Percentiles rank a stretch among this genome's conserved stretches.
Evolutionary conservation across 2,329 filamentous ascomycete genomes (phyloP).

Genomic region (Cladosporium sp.): DNA sequence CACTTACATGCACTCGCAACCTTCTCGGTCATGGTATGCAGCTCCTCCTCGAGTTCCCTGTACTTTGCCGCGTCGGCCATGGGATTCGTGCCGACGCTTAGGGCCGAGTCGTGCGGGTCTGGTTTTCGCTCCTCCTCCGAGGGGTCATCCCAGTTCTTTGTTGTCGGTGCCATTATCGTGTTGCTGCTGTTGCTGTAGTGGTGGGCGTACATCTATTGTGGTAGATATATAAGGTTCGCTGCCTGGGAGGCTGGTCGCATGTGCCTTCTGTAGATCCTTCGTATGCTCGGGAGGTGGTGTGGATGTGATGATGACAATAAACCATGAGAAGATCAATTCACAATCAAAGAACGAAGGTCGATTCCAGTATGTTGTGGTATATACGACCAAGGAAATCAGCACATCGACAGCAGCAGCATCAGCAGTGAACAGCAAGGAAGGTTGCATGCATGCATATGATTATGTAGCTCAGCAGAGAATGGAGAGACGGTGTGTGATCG

Average conservation of each 20-base stretch:
- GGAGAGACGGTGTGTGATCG: neutral
- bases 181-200: neutral
- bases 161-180: constrained; percentile 37
- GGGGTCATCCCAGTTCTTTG: constrained; percentile 3
- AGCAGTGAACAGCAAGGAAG: too few relatives aligned
- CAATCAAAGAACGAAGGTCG: neutral
- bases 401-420: too few relatives aligned
- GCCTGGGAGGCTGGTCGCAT: constrained; percentile 11
- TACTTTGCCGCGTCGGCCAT: constrained; percentile 31
- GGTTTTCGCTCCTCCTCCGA: constrained; percentile 45
- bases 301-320: neutral
- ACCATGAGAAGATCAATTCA: neutral
- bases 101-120: constrained; percentile 45
- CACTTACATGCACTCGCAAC: constrained; percentile 56
- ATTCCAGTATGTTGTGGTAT: too few relatives aligned
- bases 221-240: constrained; percentile 17
- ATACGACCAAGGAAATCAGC: too few relatives aligned
- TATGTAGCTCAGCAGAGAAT: too few relatives aligned
- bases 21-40: constrained; percentile 66
- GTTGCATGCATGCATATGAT: too few relatives aligned
- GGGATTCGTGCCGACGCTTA: constrained; percentile 40
- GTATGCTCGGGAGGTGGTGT: neutral
- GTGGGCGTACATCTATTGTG: neutral
- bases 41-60: constrained; percentile 66
- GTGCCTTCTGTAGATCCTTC: neutral